phyloP scores from a whole-genome alignment of 176 grass and related monocot genomes.

The Hyparrhenia diplandra region DNA sequence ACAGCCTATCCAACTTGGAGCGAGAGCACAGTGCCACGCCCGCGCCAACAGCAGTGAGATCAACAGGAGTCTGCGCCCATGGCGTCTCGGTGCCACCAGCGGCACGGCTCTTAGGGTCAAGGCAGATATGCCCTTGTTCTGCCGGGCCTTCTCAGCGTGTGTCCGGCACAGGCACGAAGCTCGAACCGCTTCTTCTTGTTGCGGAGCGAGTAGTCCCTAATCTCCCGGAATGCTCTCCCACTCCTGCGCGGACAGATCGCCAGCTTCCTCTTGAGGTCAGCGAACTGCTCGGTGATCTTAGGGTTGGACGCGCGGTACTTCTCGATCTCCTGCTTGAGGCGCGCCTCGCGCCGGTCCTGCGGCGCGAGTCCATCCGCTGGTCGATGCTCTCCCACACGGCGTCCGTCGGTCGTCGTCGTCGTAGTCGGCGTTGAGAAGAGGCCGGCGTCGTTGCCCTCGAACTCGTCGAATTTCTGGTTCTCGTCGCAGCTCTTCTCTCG shows the following conservation, averaged over 20 bases:
- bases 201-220: slow-evolving; percentile 78
- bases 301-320: slow-evolving; percentile 96
- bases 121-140: slow-evolving; percentile 86
- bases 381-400: slow-evolving; percentile 94
- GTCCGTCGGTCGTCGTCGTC: slow-evolving; percentile 90
- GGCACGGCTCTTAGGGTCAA: slow-evolving; percentile 77
- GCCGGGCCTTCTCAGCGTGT: slow-evolving; percentile 93
- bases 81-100: slow-evolving; percentile 80
- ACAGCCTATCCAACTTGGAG: slow-evolving; percentile 79
- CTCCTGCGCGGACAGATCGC: slow-evolving; percentile 56
- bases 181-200: slow-evolving; percentile 96
- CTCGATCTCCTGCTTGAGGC: slow-evolving; percentile 90
- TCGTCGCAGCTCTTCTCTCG: slow-evolving; percentile 95
- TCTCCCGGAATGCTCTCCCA: slow-evolving; percentile 98
- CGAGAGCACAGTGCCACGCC: slow-evolving; percentile 92
- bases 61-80: slow-evolving; percentile 77
- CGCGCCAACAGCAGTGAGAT: slow-evolving; percentile 85
- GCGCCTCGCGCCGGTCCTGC: slow-evolving; percentile 82
- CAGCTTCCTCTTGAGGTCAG: slow-evolving; percentile 76
- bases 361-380: slow-evolving; percentile 77
- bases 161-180: slow-evolving; percentile 79
- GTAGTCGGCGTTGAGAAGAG: slow-evolving; percentile 79
- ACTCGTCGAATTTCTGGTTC: slow-evolving; percentile 94
- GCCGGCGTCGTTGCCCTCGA: slow-evolving; percentile 89
- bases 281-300: slow-evolving; percentile 93